Evolutionary conservation across 208 protist species (phyloP).

Genomic region (Strigomonas culicis): DNA sequence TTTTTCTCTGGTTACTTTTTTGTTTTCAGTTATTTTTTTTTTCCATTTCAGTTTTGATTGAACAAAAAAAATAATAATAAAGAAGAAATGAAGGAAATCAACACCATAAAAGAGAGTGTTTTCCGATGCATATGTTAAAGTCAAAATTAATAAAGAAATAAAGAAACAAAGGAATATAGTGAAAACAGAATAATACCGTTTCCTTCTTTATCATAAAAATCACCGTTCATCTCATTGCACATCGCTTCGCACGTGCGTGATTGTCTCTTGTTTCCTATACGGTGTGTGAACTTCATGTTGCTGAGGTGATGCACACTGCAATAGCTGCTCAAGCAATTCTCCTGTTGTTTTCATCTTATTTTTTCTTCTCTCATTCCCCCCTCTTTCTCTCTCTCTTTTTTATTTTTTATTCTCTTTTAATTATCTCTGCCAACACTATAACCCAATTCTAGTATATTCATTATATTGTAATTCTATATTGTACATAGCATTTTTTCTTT

Average conservation of each 20-base stretch:
- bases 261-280: too few relatives aligned
- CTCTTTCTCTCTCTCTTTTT: constrained; percentile 12
- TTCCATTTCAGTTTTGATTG: background rate
- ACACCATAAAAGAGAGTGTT: background rate
- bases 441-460: constrained; percentile 1
- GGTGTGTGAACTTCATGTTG: too few relatives aligned
- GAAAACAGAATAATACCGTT: background rate
- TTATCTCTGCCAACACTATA: constrained; percentile 2
- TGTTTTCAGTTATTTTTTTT: background rate
- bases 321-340: background rate
- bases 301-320: too few relatives aligned
- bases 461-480: background rate
- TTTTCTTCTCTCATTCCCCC: background rate
- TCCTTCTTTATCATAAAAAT: constrained; percentile 11
- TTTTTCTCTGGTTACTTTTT: background rate
- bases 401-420: constrained; percentile 1
- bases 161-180: background rate
- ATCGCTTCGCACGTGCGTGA: background rate
- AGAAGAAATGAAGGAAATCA: background rate
- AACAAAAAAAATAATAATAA: background rate
- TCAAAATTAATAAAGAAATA: background rate
- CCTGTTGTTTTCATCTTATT: background rate
- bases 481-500: constrained; percentile 7
- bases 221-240: background rate
- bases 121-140: background rate